Evolutionary conservation across 352 stramenopile species (phyloP).

Genomic region (Phytophthora uliginosa): DNA sequence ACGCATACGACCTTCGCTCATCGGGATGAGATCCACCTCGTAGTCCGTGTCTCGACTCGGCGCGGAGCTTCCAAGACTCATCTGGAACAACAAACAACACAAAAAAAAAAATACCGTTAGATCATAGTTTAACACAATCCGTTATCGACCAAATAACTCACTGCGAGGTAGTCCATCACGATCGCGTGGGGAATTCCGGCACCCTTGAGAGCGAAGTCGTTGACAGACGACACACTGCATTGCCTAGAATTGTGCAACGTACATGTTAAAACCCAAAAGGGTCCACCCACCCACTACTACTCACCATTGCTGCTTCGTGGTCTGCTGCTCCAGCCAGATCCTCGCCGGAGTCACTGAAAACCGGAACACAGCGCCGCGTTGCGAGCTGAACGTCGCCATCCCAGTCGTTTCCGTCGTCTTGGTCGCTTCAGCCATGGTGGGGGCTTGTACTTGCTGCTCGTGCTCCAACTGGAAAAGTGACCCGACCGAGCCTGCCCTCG

Average conservation of each 20-base stretch:
- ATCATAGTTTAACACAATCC: neutral
- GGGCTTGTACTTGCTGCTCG: neutral
- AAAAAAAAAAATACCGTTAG: neutral
- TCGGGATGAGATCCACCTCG: slow-evolving; percentile 34
- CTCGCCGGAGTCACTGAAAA: slow-evolving; percentile 19
- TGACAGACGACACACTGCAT: slow-evolving; percentile 34
- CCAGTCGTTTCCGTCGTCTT: slow-evolving; percentile 27
- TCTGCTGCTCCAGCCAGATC: slow-evolving; percentile 32
- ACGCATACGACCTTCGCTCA: slow-evolving; percentile 36
- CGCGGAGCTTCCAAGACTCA: slow-evolving; percentile 16
- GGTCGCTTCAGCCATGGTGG: slow-evolving; percentile 1
- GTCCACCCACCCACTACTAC: neutral
- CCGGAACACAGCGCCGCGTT: slow-evolving; percentile 21
- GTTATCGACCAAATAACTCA: slow-evolving; percentile 1
- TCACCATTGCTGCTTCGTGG: slow-evolving; percentile 35
- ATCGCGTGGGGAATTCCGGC: slow-evolving; percentile 35
- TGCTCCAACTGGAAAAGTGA: slow-evolving; percentile 11
- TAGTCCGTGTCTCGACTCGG: slow-evolving; percentile 11
- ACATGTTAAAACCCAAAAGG: neutral
- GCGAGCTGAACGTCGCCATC: slow-evolving; percentile 30
- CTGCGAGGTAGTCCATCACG: slow-evolving; percentile 39
- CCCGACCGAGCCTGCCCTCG: neutral
- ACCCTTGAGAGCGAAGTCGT: slow-evolving; percentile 38
- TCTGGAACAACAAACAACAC: slow-evolving; percentile 15
- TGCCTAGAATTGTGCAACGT: slow-evolving; percentile 18